Base-by-base conservation (phyloP, 2,329 filamentous ascomycete species). In the Alternaria incomplexa region DNA sequence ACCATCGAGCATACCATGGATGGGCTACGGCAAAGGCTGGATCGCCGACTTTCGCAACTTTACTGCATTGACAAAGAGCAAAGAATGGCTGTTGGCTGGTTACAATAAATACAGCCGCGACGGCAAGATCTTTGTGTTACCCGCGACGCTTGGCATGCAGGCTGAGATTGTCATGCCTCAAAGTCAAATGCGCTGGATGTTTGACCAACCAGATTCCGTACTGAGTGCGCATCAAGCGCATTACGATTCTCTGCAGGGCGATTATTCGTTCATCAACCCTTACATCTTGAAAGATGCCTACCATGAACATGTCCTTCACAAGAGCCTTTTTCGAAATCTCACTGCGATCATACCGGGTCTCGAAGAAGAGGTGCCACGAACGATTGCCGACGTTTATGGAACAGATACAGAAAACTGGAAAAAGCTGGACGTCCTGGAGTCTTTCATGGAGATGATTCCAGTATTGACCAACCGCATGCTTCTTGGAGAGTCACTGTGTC, bases 381-480 rank as follows among this genome's bases (percentile, higher is more conserved):
- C 72, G 5, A 68, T 83, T 8, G 75, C 80, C 57, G 60, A 72
- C 4, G 77, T 80, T 67, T 73, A 53, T 44, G 83, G 82, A 3
- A 70, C 54, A 2, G 77, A 84, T 62, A 79, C 76, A 1, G 65
- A 69, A 5, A 54, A 75, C 0, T 84, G 77, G 75, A 79, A 73
- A 25, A 77, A 78, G 22, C 52, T 83, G 50, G 72, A 79, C 51
- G 63, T 81, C 1, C 77, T 72, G 58, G 56, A 80, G 5, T 79
- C 76, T 8, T 70, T 83, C 47, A 72, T 78, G 61, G 64, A 73
- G 2, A 76, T 83, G 30, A 76, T 84, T 3, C 78, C 82, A 5
- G 68, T 79, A 3, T 66, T 82, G 12, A 80, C 78, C 36, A 84
- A 84, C 68, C 79, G 81, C n/a, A 77, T 83, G 63, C 77, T 85